Base-by-base conservation (phyloP, 148 eudicot genomes). In the Silene conica region DNA sequence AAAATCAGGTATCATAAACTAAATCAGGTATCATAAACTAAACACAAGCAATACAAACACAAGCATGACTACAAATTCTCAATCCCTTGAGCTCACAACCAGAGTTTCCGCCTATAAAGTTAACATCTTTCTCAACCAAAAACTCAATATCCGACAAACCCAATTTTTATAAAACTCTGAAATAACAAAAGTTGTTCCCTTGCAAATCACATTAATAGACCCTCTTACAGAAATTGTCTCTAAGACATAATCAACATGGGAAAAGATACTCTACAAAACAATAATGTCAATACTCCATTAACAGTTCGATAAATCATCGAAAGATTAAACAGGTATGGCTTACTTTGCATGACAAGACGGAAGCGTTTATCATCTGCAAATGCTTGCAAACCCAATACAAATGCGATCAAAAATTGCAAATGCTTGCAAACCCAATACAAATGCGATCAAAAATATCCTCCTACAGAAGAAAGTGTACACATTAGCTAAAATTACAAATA, bases 351-450 rank as follows among this genome's bases (percentile, higher is more conserved):
- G 78, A 31, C 4, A 74, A 74, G 38, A 23, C 26, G 21, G 74
- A 74, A 15, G 78, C 56, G 64, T 74, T 79, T 69, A 79, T 74
- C 81, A 79, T 79, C 74, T 70, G 64, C 6, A 48, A 63, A n/a
- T n/a, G n/a, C n/a, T n/a, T n/a, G n/a, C n/a, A n/a, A n/a, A n/a
- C n/a, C n/a, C n/a, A n/a, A n/a, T n/a, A n/a, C n/a, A n/a, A n/a
- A n/a, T n/a, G n/a, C n/a, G n/a, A n/a, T n/a, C n/a, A n/a, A n/a
- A n/a, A n/a, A n/a, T n/a, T n/a, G n/a, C n/a, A n/a, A n/a, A 38
- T 61, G 64, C 70, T 69, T 21, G 62, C 20, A 46, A 72, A 19
- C 5, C 38, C 20, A 69, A 18, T 59, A 57, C 38, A 38, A 68
- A 28, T 61, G 41, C 5, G 14, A 62, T 52, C 63, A 46, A 52